Evolutionary conservation across 257 asterid species (phyloP).

Genomic region (Solanum dulcamara): DNA sequence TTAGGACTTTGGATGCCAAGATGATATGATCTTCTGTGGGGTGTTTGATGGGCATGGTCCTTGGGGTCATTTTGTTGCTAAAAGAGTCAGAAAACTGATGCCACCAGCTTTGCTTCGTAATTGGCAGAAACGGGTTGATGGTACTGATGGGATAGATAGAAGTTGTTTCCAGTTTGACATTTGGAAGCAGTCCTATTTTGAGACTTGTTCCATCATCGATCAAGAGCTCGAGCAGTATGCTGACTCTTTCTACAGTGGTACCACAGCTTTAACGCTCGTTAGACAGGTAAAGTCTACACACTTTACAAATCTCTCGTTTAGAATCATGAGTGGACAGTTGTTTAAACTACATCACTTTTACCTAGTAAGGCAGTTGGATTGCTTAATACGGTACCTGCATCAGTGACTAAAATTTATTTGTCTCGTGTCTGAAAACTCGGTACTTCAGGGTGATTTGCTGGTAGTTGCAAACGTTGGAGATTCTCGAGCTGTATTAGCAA

Average conservation of each 20-base stretch:
- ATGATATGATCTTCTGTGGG: constrained; percentile 65
- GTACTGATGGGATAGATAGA: constrained; percentile 1
- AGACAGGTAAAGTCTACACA: constrained; percentile 35
- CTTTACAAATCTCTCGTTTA: neutral
- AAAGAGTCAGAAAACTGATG: constrained; percentile 41
- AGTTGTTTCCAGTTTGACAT: constrained; percentile 23
- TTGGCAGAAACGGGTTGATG: constrained; percentile 52
- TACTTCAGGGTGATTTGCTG: constrained; percentile 46
- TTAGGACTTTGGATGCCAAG: constrained; percentile 70
- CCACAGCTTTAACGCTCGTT: constrained; percentile 51
- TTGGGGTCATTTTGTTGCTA: constrained; percentile 73
- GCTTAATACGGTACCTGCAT: neutral
- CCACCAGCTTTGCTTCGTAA: constrained; percentile 43
- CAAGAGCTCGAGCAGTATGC: constrained; percentile 37
- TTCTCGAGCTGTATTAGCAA: constrained; percentile 68
- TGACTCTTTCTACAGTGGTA: constrained; percentile 65
- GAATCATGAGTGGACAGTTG: neutral
- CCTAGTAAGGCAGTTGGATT: neutral
- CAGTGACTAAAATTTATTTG: neutral
- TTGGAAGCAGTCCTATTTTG: constrained; percentile 51
- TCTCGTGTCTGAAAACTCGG: neutral
- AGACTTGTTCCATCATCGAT: constrained; percentile 60
- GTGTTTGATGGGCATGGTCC: constrained; percentile 84
- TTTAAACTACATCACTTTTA: neutral
- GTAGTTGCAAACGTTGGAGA: constrained; percentile 66